Evolutionary conservation across 2,329 filamentous ascomycete genomes (phyloP), one percentile per base, ranked within the genome.

Genomic region (Aspergillus sp.): DNA sequence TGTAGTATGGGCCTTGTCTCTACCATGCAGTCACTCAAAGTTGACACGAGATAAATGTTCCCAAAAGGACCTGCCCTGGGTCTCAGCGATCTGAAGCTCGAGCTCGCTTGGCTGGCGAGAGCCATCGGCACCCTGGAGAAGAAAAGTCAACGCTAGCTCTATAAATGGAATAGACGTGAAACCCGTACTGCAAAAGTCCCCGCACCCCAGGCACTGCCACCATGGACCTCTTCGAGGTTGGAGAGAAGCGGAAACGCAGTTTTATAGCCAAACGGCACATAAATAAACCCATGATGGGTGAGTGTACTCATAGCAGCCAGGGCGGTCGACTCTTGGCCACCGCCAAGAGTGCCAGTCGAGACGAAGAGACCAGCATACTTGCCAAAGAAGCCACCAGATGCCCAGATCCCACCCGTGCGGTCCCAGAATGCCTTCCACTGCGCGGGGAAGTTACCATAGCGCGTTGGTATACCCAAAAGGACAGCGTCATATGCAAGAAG

Each of bases 381-480:
- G 82, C 93, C 93, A 80, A 84, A 87, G 84, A 85, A 93, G 69
- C 83, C 87, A 65, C 94, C 94, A 15, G 80, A 78, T 64, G 84
- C 80, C 95, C 95, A 98, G 79, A 95, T 91, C 69, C 85, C 84
- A 74, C 94, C 94, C 25, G 92, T 93, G 80, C 87, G 86, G 84
- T 99, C 95, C 91, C 93, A 96, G 77, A 82, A 83, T 57, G 77
- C 80, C 85, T 95, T 97, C 91, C 91, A 97, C 82, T 99, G 95
- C 19, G 90, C 91, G 53, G 94, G 93, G 86, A 97, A 97, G 87
- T 96, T 98, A 72, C 95, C 95, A 82, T 92, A 99, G 69, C 95
- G 88, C 54, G 95, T 99, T 62, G 95, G 95, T 77, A 98, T 95
- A 68, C 95, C 95, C 72, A 98, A 86, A 67, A 99, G 89, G 83